Evolutionary conservation across 2,329 filamentous ascomycete genomes (phyloP).

Genomic region (Hypoxylon sp.): DNA sequence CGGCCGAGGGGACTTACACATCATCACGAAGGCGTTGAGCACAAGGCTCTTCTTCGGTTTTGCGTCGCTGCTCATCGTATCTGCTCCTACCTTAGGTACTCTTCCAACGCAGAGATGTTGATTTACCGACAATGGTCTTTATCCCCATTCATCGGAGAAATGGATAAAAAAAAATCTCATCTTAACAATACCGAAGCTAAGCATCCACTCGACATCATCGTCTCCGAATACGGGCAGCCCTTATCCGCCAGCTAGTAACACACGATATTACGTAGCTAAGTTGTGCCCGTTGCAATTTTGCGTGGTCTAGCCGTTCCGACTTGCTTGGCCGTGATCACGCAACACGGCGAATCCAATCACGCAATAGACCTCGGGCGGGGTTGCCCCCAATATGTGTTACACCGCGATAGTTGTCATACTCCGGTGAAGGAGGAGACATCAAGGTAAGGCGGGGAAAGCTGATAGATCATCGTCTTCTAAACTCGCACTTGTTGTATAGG

Average conservation of each 20-base stretch:
- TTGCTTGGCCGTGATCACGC: conserved; percentile 35
- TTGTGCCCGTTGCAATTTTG: conserved; percentile 11
- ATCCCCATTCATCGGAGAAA: neutral
- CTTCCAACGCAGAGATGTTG: neutral
- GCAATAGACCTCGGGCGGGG: conserved; percentile 38
- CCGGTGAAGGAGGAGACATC: conserved; percentile 25
- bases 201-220: conserved; percentile 12
- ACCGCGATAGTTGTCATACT: conserved; percentile 21
- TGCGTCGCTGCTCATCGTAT: conserved; percentile 38
- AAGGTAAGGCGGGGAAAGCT: conserved; percentile 31
- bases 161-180: conserved; percentile 1
- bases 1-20: conserved; percentile 56
- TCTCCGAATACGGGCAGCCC: conserved; percentile 36
- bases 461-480: conserved; percentile 3
- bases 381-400: conserved; percentile 16
- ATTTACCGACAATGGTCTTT: neutral
- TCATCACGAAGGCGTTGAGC: conserved; percentile 66
- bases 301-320: conserved; percentile 13
- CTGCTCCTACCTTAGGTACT: neutral
- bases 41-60: conserved; percentile 63
- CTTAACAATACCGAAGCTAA: conserved; percentile 8
- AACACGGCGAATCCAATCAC: conserved; percentile 36
- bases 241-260: conserved; percentile 4
- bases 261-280: conserved; percentile 22
- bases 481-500: neutral